phyloP scores from a whole-genome alignment of 352 stramenopile species.

The Phytophthora litchii region DNA sequence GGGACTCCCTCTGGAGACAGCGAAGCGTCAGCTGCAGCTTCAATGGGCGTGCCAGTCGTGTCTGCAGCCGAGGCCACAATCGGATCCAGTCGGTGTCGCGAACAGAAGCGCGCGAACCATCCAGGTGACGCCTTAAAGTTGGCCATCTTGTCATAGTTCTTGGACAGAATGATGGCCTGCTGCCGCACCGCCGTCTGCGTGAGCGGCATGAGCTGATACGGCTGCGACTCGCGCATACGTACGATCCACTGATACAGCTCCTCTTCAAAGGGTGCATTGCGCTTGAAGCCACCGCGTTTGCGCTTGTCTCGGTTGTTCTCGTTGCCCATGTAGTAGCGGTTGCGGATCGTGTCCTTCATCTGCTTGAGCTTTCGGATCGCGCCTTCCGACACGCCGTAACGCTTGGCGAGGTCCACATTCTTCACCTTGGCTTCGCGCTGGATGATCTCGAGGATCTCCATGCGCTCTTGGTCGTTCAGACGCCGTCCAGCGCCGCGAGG shows the following conservation, averaged over 20 bases:
- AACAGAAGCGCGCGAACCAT: constrained; percentile 90
- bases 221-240: constrained; percentile 79
- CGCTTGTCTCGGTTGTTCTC: constrained; percentile 88
- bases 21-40: constrained; percentile 1
- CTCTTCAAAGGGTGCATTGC: constrained; percentile 85
- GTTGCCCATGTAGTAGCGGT: constrained; percentile 84
- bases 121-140: constrained; percentile 88
- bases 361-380: constrained; percentile 91
- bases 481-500: constrained; percentile 74
- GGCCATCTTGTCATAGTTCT: constrained; percentile 85
- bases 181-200: constrained; percentile 86
- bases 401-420: constrained; percentile 86
- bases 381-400: constrained; percentile 85
- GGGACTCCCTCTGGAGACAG: constrained; percentile 7
- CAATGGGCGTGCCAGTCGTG: constrained; percentile 1
- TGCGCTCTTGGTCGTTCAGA: constrained; percentile 90
- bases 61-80: constrained; percentile 35
- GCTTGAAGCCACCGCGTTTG: constrained; percentile 83
- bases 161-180: constrained; percentile 81
- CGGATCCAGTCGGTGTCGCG: constrained; percentile 79
- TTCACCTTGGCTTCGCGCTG: constrained; percentile 84
- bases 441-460: constrained; percentile 89
- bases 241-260: constrained; percentile 89
- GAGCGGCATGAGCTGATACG: constrained; percentile 85
- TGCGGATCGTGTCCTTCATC: constrained; percentile 85